These are phyloP conservation scores for Tephrocybe sp. DNA, from an alignment of 768 basidiomycete genomes.

Conservation along the genomic window DNA sequence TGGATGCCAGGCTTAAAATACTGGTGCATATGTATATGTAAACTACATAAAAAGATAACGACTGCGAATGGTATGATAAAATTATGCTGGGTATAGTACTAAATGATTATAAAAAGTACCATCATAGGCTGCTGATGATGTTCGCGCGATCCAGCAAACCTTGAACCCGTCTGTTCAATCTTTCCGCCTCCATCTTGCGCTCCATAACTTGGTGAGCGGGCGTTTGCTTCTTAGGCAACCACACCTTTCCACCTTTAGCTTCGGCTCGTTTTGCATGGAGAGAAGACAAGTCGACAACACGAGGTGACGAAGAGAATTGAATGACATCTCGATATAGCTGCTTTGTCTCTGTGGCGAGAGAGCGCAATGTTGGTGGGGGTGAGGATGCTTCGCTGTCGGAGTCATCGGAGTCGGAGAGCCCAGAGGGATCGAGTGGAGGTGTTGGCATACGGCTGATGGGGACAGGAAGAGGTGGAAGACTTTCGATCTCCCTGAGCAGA, in stretches of 20 bases:
- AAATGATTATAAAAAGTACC: conserved; percentile 1
- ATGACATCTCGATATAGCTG: conserved; percentile 88
- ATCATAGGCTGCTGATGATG: conserved; percentile 28
- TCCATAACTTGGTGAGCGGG: conserved; percentile 83
- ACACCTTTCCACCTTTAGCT: conserved; percentile 51
- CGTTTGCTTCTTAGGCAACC: conserved; percentile 78
- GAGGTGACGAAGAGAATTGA: conserved; percentile 75
- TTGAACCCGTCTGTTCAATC: conserved; percentile 63
- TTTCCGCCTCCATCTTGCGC: conserved; percentile 73
- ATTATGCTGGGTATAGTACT: background rate
- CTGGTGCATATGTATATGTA: too few species aligned
- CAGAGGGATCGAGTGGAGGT: conserved; percentile 65
- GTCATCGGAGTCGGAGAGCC: conserved; percentile 66
- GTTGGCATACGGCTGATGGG: conserved; percentile 50
- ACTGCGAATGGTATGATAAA: too few species aligned
- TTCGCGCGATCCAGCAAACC: conserved; percentile 69
- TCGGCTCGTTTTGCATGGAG: conserved; percentile 51
- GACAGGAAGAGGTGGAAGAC: conserved; percentile 63
- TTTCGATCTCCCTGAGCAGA: conserved; percentile 76
- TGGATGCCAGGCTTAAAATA: too few species aligned
- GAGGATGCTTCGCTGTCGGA: conserved; percentile 43
- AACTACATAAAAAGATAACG: too few species aligned
- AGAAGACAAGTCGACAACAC: conserved; percentile 80
- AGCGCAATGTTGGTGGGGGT: conserved; percentile 53
- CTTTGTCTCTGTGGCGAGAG: conserved; percentile 80